Evolutionary conservation across 768 basidiomycete species (phyloP).

Genomic region (Naganishia onofrii): DNA sequence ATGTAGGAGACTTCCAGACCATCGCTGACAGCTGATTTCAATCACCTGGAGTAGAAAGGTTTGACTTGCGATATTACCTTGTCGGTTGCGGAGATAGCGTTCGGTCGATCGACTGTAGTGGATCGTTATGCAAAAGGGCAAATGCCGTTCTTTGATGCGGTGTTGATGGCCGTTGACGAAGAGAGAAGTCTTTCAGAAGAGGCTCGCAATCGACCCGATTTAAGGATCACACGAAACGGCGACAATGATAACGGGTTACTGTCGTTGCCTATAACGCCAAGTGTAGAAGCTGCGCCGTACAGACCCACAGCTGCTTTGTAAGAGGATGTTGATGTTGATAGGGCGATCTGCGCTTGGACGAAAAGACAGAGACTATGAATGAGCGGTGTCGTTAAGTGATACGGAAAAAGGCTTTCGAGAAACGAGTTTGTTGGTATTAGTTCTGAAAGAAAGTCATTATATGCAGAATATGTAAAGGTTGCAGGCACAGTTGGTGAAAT

Average conservation of each 20-base stretch:
- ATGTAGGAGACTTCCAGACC: no score
- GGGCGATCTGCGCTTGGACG: neutral
- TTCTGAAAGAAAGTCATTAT: no score
- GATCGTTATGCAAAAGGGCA: conserved; percentile 64
- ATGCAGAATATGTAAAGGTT: no score
- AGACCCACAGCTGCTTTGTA: conserved; percentile 3
- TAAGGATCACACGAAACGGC: conserved; percentile 14
- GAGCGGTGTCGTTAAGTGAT: neutral
- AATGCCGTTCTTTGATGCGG: conserved; percentile 40
- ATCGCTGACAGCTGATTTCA: neutral
- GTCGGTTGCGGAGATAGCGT: conserved; percentile 67
- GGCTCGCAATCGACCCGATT: neutral
- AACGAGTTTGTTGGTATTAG: no score
- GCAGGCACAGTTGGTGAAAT: no score
- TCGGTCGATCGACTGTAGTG: conserved; percentile 57
- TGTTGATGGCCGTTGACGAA: conserved; percentile 30
- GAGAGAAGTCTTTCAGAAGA: conserved; percentile 21
- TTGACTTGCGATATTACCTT: conserved; percentile 67
- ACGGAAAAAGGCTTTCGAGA: neutral
- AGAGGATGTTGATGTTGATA: neutral
- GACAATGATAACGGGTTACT: conserved; percentile 9
- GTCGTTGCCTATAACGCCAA: conserved; percentile 16
- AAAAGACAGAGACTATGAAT: neutral
- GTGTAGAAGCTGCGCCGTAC: conserved; percentile 1
- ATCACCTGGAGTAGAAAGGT: conserved; percentile 28